Conservation (phyloP, 495 filamentous ascomycete species). For the Talaromyces nanjingensis region DNA sequence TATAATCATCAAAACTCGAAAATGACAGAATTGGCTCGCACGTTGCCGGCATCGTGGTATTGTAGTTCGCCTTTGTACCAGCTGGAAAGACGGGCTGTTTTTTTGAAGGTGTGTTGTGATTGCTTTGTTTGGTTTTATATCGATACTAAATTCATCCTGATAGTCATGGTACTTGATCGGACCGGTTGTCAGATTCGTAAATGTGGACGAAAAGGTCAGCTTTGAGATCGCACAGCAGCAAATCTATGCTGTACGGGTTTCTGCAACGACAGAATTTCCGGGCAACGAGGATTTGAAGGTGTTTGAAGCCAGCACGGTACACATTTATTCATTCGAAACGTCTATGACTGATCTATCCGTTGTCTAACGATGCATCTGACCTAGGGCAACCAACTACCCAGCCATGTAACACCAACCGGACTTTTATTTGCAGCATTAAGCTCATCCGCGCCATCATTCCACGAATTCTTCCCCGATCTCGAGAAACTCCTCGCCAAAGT, state of each 20-base stretch:
- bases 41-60: constrained; percentile 39
- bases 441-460: constrained; percentile 42
- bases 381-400: constrained; percentile 25
- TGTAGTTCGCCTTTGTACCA: constrained; percentile 37
- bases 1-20: constrained; percentile 4
- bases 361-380: not conserved
- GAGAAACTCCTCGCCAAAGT: constrained; percentile 44
- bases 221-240: constrained; percentile 52
- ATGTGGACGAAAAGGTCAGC: constrained; percentile 33
- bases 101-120: constrained; percentile 34
- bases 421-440: constrained; percentile 49
- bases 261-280: constrained; percentile 24
- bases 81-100: constrained; percentile 49
- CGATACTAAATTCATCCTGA: not conserved
- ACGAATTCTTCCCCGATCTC: constrained; percentile 49
- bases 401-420: constrained; percentile 47
- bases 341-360: not conserved
- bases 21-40: constrained; percentile 34
- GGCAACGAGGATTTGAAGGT: constrained; percentile 31
- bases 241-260: constrained; percentile 36
- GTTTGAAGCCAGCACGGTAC: constrained; percentile 31
- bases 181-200: constrained; percentile 48
- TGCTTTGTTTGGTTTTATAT: not conserved
- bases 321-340: not conserved
- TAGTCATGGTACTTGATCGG: constrained; percentile 59